Evolutionary conservation across 176 grass and related monocot species (phyloP).

Genomic region (Aegilops longissima): DNA sequence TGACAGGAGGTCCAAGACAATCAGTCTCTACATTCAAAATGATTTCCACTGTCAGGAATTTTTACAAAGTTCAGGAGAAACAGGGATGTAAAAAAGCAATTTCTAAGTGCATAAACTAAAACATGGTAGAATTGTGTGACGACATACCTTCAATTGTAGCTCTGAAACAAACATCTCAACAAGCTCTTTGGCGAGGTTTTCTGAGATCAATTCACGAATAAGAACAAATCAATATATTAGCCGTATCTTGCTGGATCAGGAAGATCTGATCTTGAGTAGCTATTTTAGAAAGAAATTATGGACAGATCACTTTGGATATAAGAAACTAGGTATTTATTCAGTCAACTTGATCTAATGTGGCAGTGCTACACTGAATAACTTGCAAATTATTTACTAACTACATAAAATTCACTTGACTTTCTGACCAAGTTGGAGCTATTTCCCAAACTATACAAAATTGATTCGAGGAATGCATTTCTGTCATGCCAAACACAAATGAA

Average conservation of each 20-base stretch:
- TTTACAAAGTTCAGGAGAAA: not conserved
- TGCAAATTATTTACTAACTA: not conserved
- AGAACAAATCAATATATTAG: conserved; percentile 10
- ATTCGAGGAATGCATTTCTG: not conserved
- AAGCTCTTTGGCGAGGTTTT: conserved; percentile 67
- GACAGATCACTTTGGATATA: not conserved
- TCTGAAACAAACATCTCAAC: conserved; percentile 80
- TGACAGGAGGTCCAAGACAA: conserved; percentile 58
- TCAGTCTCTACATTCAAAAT: conserved; percentile 55
- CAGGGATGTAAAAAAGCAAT: not conserved
- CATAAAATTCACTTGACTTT: conserved; percentile 6
- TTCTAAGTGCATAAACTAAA: conserved; percentile 14
- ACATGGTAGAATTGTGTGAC: not conserved
- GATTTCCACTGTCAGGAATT: conserved; percentile 23
- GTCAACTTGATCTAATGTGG: not conserved
- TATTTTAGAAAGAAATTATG: not conserved
- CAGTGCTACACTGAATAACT: conserved; percentile 7
- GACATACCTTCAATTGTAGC: conserved; percentile 71
- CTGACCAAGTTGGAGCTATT: not conserved
- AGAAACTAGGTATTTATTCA: conserved; percentile 24
- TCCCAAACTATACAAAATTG: not conserved
- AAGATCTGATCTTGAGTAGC: not conserved
- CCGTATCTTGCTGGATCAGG: not conserved
- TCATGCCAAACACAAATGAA: not conserved
- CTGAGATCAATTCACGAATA: conserved; percentile 45